A percentile compares a stretch with the other conserved stretches of the same genome.
phyloP scores from a whole-genome alignment of 371 early-diverging fungal species.

The Catenaria anguillulae region DNA sequence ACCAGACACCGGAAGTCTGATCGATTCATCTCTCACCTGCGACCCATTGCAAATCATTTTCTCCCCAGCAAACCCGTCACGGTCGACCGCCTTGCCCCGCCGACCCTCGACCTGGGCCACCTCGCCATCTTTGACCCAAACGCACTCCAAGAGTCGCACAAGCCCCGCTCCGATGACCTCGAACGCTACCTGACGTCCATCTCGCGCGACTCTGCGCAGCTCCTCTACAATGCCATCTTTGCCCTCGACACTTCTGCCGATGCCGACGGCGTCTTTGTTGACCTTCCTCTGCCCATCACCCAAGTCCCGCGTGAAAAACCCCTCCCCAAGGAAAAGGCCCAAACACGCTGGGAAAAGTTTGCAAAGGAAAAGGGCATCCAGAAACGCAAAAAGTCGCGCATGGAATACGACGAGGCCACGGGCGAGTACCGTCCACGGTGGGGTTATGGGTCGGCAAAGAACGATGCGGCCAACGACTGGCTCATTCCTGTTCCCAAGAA shows the following conservation, averaged over 20 bases:
- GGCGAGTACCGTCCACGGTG: slow-evolving; percentile 78
- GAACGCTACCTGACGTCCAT: slow-evolving; percentile 52
- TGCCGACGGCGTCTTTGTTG: slow-evolving; percentile 63
- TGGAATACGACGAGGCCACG: slow-evolving; percentile 74
- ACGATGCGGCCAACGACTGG: slow-evolving; percentile 75
- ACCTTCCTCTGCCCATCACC: slow-evolving; percentile 52
- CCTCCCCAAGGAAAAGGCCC: slow-evolving; percentile 66
- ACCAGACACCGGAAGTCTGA: no score
- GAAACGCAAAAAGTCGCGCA: slow-evolving; percentile 65
- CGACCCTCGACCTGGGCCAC: slow-evolving; percentile 71
- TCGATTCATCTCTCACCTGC: no score
- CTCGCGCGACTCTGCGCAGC: slow-evolving; percentile 70
- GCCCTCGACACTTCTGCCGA: slow-evolving; percentile 51
- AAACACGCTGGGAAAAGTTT: slow-evolving; percentile 98
- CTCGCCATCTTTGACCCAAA: slow-evolving; percentile 66
- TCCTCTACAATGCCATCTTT: slow-evolving; percentile 78
- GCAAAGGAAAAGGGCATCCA: slow-evolving; percentile 95
- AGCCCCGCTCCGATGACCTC: slow-evolving; percentile 20
- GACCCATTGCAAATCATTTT: no score
- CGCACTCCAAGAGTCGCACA: slow-evolving; percentile 5
- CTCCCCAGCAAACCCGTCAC: slow-evolving; percentile 36
- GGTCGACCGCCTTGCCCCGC: slow-evolving; percentile 56
- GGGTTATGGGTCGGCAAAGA: slow-evolving; percentile 71
- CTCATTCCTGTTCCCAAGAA: slow-evolving; percentile 73
- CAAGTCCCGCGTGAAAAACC: slow-evolving; percentile 81